Evolutionary conservation across 73 alveolate species (phyloP).

Genomic region (Paramecium biaurelia): DNA sequence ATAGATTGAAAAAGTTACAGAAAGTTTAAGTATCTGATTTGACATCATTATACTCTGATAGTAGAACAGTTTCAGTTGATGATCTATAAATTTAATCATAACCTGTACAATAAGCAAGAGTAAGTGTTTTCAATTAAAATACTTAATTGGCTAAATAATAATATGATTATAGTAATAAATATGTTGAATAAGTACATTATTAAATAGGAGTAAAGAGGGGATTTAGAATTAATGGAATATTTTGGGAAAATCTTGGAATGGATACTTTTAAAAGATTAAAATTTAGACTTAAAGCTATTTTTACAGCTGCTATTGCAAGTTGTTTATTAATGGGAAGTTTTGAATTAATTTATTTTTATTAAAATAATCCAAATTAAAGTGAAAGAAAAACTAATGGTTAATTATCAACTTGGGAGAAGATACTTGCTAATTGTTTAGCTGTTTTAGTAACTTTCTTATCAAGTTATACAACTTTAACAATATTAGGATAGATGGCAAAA

Average conservation of each 20-base stretch:
- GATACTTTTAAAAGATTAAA: constrained; percentile 36
- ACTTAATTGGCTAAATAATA: neutral
- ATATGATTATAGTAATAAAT: constrained; percentile 28
- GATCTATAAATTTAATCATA: neutral
- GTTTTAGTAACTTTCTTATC: constrained; percentile 4
- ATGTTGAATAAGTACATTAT: constrained; percentile 41
- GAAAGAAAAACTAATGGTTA: neutral
- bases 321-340: constrained; percentile 34
- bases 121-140: neutral
- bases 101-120: neutral
- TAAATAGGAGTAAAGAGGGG: constrained; percentile 21
- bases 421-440: neutral
- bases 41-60: neutral
- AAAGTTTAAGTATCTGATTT: neutral
- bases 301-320: neutral
- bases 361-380: neutral
- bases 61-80: constrained; percentile 9
- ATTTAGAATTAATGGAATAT: neutral
- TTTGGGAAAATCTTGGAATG: constrained; percentile 47
- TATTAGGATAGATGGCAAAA: neutral
- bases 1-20: neutral
- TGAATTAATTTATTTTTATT: constrained; percentile 20
- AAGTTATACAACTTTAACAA: constrained; percentile 16
- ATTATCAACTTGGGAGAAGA: neutral
- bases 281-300: neutral